Conservation (phyloP, 2,329 filamentous ascomycete species). For the Bipolaris cookei region DNA sequence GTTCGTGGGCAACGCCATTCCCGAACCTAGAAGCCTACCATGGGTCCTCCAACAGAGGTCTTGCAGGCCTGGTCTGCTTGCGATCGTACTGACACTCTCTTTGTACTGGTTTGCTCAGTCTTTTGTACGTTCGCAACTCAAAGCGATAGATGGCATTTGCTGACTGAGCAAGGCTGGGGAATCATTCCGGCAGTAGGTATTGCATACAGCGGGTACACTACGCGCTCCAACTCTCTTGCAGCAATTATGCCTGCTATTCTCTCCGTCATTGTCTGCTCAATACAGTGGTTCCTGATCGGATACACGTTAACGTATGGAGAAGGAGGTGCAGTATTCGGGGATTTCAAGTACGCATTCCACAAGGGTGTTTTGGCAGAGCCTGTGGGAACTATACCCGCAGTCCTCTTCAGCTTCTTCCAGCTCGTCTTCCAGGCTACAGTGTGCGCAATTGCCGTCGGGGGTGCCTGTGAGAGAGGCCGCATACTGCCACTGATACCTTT, state of each 20-base stretch:
- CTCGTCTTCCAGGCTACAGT: conserved; percentile 59
- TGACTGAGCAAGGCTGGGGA: conserved; percentile 50
- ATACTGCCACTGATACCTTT: conserved; percentile 57
- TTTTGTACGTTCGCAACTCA: conserved; percentile 47
- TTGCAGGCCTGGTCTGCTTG: conserved; percentile 58
- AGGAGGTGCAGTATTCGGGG: conserved; percentile 54
- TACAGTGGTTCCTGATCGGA: conserved; percentile 59
- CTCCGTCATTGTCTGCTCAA: conserved; percentile 56
- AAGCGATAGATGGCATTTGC: neutral
- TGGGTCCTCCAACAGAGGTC: conserved; percentile 18
- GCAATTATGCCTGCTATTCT: conserved; percentile 58
- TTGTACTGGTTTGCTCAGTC: conserved; percentile 59
- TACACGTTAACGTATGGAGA: conserved; percentile 59
- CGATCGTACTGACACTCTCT: conserved; percentile 60
- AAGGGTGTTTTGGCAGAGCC: conserved; percentile 55
- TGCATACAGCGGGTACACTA: conserved; percentile 59
- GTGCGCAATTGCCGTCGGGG: conserved; percentile 59
- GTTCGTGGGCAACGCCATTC: too few species aligned
- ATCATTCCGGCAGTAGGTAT: conserved; percentile 61
- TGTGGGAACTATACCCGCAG: conserved; percentile 58
- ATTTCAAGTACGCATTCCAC: conserved; percentile 56
- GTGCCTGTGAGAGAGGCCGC: conserved; percentile 57
- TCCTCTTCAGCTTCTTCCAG: conserved; percentile 61
- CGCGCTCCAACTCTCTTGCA: conserved; percentile 56
- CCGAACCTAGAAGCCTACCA: neutral